Evolutionary conservation across 768 basidiomycete species (phyloP).

Genomic region (Rubroboletus satanas): DNA sequence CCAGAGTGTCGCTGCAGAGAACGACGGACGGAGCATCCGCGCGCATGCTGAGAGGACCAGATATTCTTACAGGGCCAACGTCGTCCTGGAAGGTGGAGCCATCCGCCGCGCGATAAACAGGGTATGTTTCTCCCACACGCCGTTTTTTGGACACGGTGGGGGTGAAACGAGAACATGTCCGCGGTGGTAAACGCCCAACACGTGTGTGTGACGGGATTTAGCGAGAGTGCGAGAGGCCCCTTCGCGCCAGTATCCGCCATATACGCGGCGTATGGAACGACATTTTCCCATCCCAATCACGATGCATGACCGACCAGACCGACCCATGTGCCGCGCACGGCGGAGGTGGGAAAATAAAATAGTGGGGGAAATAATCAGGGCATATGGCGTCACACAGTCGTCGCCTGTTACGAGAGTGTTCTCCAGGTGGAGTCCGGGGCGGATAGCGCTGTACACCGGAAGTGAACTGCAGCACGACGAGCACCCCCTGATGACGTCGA

Average conservation of each 20-base stretch:
- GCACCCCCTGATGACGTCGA: slow-evolving; percentile 17
- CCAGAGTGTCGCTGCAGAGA: neutral
- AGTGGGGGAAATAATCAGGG: neutral
- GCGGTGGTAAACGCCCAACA: slow-evolving; percentile 10
- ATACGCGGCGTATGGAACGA: neutral
- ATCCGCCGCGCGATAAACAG: no score
- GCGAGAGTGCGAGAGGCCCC: neutral
- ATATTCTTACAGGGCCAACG: neutral
- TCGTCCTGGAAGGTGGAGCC: neutral
- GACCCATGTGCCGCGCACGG: slow-evolving; percentile 7
- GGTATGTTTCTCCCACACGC: no score
- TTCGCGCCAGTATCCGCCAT: slow-evolving; percentile 18
- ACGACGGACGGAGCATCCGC: neutral
- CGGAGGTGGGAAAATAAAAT: neutral
- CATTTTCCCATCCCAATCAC: neutral
- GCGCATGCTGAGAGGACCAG: neutral
- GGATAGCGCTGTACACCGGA: neutral
- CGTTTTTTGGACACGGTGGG: neutral
- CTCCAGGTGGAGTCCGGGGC: slow-evolving; percentile 7
- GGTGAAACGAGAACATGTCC: slow-evolving; percentile 8
- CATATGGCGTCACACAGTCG: slow-evolving; percentile 8
- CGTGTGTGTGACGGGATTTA: neutral
- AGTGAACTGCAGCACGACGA: neutral
- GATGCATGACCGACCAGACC: neutral
- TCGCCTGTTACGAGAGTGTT: slow-evolving; percentile 9